Evolutionary conservation across 2,329 filamentous ascomycete genomes (phyloP).

Genomic region (Exserohilum turcica): DNA sequence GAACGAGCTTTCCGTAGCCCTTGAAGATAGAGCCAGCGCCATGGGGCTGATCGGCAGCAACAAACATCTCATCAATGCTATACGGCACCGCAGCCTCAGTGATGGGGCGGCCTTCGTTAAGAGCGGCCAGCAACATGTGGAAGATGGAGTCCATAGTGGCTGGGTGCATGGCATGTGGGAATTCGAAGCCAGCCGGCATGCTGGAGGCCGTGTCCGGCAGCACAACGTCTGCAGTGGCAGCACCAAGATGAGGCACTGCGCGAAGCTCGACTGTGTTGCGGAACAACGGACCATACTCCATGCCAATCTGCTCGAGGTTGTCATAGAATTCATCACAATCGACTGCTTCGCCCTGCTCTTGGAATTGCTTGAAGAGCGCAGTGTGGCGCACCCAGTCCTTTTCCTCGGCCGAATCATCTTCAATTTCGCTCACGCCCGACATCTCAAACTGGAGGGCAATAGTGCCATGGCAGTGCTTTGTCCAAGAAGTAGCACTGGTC

Average conservation of each 20-base stretch:
- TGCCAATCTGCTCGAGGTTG: not conserved
- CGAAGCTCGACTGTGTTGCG: not conserved
- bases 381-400: not conserved
- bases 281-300: not conserved
- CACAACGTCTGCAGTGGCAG: not conserved
- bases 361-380: not conserved
- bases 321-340: not conserved
- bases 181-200: not conserved
- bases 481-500: not conserved
- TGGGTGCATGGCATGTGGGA: not conserved
- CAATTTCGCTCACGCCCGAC: not conserved
- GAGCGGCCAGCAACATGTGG: not conserved
- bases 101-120: not conserved
- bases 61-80: not conserved
- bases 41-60: not conserved
- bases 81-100: not conserved
- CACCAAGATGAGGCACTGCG: not conserved
- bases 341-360: not conserved
- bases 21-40: not conserved
- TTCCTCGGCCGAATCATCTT: not conserved
- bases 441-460: not conserved
- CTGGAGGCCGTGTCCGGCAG: not conserved
- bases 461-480: not conserved
- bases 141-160: not conserved
- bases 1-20: not conserved